phyloP scores from a whole-genome alignment of 164 flowering plant genomes.

The Sextonia rubra region DNA sequence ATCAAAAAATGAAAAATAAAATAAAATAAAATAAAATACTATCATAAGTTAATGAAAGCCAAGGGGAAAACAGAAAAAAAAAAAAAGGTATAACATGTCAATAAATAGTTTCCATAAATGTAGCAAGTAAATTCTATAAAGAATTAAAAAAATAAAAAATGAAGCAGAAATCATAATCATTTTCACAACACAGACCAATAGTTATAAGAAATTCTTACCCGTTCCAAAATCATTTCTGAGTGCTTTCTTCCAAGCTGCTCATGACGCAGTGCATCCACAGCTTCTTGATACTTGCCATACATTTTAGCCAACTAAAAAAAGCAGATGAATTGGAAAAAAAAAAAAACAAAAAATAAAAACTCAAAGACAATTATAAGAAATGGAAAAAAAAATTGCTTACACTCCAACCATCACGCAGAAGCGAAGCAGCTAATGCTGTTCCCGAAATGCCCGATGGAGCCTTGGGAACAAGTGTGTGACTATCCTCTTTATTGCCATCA shows the following conservation, averaged over 20 bases:
- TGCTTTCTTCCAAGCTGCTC: conserved; percentile 85
- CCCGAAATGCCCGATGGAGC: conserved; percentile 83
- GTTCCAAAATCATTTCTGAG: conserved; percentile 65
- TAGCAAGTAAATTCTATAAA: no score
- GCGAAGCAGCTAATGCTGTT: conserved; percentile 95
- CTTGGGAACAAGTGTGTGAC: conserved; percentile 49
- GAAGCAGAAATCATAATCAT: no score
- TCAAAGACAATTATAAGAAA: neutral
- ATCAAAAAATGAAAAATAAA: no score
- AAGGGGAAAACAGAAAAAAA: no score
- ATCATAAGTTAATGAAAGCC: no score
- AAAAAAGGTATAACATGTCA: no score
- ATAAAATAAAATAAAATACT: no score
- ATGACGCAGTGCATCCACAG: conserved; percentile 88
- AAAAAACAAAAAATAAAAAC: neutral
- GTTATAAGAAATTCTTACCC: conserved; percentile 33
- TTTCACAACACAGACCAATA: no score
- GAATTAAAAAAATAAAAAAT: no score
- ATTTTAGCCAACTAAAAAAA: conserved; percentile 71
- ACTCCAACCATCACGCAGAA: conserved; percentile 98
- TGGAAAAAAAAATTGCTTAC: conserved; percentile 40
- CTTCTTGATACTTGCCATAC: conserved; percentile 92
- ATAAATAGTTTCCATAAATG: no score
- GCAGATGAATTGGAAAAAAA: neutral
- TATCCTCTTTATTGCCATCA: conserved; percentile 31